phyloP scores from a whole-genome alignment of 208 protist species.

The Crithidia expoeki region DNA sequence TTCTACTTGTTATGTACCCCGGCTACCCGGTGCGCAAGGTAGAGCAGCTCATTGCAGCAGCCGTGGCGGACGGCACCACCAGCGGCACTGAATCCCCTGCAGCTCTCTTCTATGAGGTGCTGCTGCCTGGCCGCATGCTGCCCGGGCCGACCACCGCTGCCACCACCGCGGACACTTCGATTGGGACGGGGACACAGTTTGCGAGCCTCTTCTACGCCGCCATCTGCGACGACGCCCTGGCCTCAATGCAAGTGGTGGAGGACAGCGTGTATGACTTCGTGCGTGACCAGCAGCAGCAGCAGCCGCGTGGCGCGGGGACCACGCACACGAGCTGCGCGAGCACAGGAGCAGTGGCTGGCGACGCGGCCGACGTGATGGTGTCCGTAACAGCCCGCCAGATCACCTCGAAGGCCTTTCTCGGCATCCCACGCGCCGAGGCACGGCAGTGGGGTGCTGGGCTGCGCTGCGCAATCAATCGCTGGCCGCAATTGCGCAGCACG shows the following conservation, averaged over 20 bases:
- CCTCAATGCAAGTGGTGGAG: slow-evolving; percentile 66
- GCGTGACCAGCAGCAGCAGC: slow-evolving; percentile 11
- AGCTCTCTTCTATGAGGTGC: slow-evolving; percentile 64
- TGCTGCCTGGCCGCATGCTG: slow-evolving; percentile 65
- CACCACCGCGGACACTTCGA: slow-evolving; percentile 37
- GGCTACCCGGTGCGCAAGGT: slow-evolving; percentile 51
- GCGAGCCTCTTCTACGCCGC: slow-evolving; percentile 52
- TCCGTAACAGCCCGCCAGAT: slow-evolving; percentile 38
- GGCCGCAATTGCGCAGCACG: slow-evolving; percentile 33
- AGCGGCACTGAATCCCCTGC: slow-evolving; percentile 32
- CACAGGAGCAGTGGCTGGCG: neutral
- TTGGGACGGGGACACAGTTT: slow-evolving; percentile 32
- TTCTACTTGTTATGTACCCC: slow-evolving; percentile 77
- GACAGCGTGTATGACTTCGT: slow-evolving; percentile 49
- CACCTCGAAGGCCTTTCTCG: slow-evolving; percentile 33
- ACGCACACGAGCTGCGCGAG: neutral
- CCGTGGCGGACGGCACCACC: slow-evolving; percentile 48
- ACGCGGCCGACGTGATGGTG: slow-evolving; percentile 4
- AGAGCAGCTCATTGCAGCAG: slow-evolving; percentile 57
- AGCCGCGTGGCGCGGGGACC: neutral
- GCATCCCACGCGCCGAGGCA: slow-evolving; percentile 32
- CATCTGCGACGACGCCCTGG: slow-evolving; percentile 71
- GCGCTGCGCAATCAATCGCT: slow-evolving; percentile 40
- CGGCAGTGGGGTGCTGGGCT: slow-evolving; percentile 42
- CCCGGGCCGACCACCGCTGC: slow-evolving; percentile 23